Evolutionary conservation across 2,329 filamentous ascomycete species (phyloP).

Genomic region (Grosmannia penicillata): DNA sequence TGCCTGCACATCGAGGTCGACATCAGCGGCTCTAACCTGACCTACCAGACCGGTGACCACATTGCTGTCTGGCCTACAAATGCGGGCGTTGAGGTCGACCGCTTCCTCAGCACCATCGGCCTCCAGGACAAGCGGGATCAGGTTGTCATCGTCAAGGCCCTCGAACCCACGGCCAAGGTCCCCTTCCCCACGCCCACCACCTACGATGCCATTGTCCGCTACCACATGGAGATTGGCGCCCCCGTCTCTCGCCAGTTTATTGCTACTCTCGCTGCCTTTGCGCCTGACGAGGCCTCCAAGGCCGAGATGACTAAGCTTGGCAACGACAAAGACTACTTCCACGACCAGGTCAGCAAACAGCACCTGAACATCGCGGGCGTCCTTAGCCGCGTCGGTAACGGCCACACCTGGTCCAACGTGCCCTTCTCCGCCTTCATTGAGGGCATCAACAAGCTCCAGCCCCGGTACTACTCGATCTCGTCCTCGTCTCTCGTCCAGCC

Average conservation of each 20-base stretch:
- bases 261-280: slow-evolving; percentile 73
- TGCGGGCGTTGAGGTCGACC: slow-evolving; percentile 78
- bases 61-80: slow-evolving; percentile 97
- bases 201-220: slow-evolving; percentile 82
- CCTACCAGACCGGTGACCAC: slow-evolving; percentile 93
- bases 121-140: slow-evolving; percentile 62
- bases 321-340: slow-evolving; percentile 90
- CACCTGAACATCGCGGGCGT: slow-evolving; percentile 85
- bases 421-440: slow-evolving; percentile 94
- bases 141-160: slow-evolving; percentile 77
- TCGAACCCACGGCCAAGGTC: slow-evolving; percentile 92
- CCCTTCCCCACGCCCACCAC: slow-evolving; percentile 96
- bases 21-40: slow-evolving; percentile 74
- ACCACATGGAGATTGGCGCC: slow-evolving; percentile 93
- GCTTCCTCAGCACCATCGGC: slow-evolving; percentile 67
- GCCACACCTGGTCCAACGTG: slow-evolving; percentile 65
- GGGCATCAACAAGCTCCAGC: slow-evolving; percentile 85
- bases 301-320: slow-evolving; percentile 80
- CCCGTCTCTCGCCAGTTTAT: slow-evolving; percentile 94
- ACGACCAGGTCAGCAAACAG: slow-evolving; percentile 64
- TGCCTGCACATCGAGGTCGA: slow-evolving; percentile 95
- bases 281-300: slow-evolving; percentile 72
- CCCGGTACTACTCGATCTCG: slow-evolving; percentile 97
- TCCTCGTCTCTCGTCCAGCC: slow-evolving; percentile 91
- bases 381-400: slow-evolving; percentile 56